Percentiles rank a stretch among this genome's conserved stretches.
These are phyloP conservation scores for Lolium multiflorum DNA, from an alignment of 176 grass and related monocot genomes.

Conservation along the genomic window DNA sequence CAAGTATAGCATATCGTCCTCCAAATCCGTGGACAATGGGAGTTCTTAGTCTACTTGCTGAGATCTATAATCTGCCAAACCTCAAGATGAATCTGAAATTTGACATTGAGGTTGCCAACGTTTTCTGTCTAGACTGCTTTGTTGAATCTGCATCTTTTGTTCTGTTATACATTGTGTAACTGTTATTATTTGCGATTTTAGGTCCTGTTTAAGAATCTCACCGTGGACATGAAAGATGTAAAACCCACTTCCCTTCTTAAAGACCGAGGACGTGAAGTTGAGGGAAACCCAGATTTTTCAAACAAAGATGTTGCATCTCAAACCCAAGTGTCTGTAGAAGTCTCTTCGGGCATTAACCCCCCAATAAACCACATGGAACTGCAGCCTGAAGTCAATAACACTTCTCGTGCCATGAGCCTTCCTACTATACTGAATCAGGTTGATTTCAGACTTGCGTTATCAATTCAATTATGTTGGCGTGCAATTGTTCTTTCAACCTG, in stretches of 20 bases:
- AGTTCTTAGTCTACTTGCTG: constrained; percentile 81
- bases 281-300: constrained; percentile 93
- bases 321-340: constrained; percentile 54
- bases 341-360: constrained; percentile 53
- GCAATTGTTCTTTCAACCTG: not conserved
- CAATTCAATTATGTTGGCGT: not conserved
- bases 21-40: constrained; percentile 95
- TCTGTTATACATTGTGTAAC: constrained; percentile 23
- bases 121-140: constrained; percentile 23
- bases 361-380: constrained; percentile 56
- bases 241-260: constrained; percentile 77
- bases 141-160: constrained; percentile 22
- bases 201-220: constrained; percentile 90
- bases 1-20: constrained; percentile 85
- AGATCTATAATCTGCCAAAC: constrained; percentile 90
- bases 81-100: constrained; percentile 97
- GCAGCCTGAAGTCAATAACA: constrained; percentile 68
- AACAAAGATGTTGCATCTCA: constrained; percentile 80
- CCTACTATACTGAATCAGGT: constrained; percentile 67
- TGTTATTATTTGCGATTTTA: constrained; percentile 46
- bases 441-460: constrained; percentile 17
- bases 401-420: constrained; percentile 58
- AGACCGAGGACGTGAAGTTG: constrained; percentile 72
- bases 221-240: constrained; percentile 87
- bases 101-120: constrained; percentile 75